Evolutionary conservation across 148 eudicot species (phyloP), one percentile per base, ranked within the genome.

Genomic region (Arbutus unedo): DNA sequence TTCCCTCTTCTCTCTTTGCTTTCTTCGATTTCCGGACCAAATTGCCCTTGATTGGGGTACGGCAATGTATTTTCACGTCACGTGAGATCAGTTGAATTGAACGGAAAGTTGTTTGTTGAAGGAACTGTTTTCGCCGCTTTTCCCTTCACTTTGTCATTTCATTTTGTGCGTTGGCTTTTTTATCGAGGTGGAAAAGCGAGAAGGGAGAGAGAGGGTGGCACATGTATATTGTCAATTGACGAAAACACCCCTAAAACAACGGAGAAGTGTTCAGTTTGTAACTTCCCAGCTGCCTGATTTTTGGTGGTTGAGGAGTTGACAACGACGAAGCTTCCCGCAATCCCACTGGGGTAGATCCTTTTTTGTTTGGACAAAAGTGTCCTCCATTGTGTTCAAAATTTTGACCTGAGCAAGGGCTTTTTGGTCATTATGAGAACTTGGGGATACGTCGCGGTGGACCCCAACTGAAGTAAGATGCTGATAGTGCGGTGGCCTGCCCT

Each of bases 91-190:
- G 72, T 21, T 3, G 48, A 8, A 31, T 31, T 31, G 38, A 23
- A 8, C 38, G 18, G 56, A 15, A n/a, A n/a, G 25, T 10, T 49
- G 38, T 64, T 43, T 31, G 38, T 31, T 31, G 38, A 31, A 31
- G 50, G 66, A 25, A 74, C 19, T 47, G 16, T 73, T 74, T 13
- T 74, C 64, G 62, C 80, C 80, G 62, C 75, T 81, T 84, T 84
- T 75, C 83, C 81, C 85, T 88, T 84, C 91, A 83, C 79, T 87
- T 86, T 78, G 84, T 79, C 83, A 10, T 23, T 60, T n/a, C 19
- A 18, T 59, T 59, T 59, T 59, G 64, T 59, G 23, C 25, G 6
- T 38, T 18, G 13, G n/a, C 82, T 81, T 84, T 87, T 80, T 60
- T 60, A 6, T 60, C 31, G 25, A 21, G 25, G 38, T 31, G 38